Base-by-base conservation (phyloP, 2,329 filamentous ascomycete species). In the Fusarium secorum region DNA sequence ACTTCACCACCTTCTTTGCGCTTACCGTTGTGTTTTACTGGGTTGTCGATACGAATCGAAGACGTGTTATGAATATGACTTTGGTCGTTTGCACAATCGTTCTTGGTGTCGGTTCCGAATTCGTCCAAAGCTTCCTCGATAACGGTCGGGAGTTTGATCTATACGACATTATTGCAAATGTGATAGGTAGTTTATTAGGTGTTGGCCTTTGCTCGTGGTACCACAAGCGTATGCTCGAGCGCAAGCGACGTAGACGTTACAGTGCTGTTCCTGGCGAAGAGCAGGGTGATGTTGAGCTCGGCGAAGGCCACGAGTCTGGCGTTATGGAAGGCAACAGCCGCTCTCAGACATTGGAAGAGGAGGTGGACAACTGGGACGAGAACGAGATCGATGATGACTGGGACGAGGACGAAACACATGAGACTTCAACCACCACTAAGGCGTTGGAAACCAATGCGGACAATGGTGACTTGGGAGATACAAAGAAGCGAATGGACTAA, bases 361-460 rank as follows among this genome's bases (percentile, higher is more conserved):
- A 97, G 82, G 87, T 97, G 11, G 95, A 97, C 78, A 94, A 95
- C 73, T 97, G 95, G 94, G 94, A 97, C 77, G 95, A 97, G 82
- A 96, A 97, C 68, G 87, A 85, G 5, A 81, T 83, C 22, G 87
- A 89, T 70, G 82, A 85, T 71, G 82, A 85, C 15, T 89, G 87
- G 87, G 86, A 87, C 32, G 86, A 87, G n/a, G 85, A 84, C 11
- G 85, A 86, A 28, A 78, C 75, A 22, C 77, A 77, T 2, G 71
- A 73, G 39, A 45, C 68, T 36, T 45, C 67, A 11, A 32, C 65
- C n/a, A 66, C 64, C 18, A 64, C 61, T 10, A 59, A 70, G 22
- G 45, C 46, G 30, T 68, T 65, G 33, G 74, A 68, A 52, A 74
- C 74, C 28, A 74, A 65, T 17, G 53, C 63, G 7, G 77, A 76